These are phyloP conservation scores for Colletotrichum sublineola DNA, from an alignment of 2,329 filamentous ascomycete species.

Conservation along the genomic window DNA sequence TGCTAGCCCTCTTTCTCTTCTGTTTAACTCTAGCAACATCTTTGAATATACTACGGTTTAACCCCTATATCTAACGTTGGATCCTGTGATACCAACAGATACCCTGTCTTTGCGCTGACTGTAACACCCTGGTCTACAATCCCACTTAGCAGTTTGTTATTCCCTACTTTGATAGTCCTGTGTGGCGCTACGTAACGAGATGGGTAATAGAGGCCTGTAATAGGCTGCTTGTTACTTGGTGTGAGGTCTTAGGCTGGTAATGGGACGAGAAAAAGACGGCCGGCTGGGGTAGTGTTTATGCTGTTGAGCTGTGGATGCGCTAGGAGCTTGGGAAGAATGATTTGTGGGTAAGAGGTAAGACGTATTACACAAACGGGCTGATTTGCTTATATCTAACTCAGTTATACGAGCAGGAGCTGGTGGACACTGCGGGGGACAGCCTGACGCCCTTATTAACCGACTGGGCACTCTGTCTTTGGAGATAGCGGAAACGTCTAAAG, in stretches of 20 bases:
- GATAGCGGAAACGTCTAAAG: neutral
- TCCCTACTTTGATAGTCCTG: conserved; percentile 10
- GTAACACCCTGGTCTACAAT: neutral
- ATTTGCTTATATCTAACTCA: too few relatives aligned
- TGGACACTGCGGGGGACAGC: neutral
- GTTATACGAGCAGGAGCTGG: neutral
- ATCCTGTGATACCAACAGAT: too few relatives aligned
- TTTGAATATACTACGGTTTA: too few relatives aligned
- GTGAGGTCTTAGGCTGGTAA: neutral
- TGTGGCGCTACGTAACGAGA: neutral
- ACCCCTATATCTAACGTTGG: too few relatives aligned
- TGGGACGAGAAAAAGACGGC: neutral
- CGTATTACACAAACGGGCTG: too few relatives aligned
- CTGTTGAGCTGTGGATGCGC: conserved; percentile 7
- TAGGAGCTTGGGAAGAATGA: neutral
- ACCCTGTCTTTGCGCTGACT: neutral
- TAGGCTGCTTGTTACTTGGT: neutral
- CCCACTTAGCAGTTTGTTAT: conserved; percentile 2
- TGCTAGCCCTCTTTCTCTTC: too few relatives aligned
- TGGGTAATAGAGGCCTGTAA: neutral
- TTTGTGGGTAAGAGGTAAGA: neutral
- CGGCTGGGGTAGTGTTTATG: neutral
- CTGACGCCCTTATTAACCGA: neutral
- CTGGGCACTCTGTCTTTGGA: conserved; percentile 1
- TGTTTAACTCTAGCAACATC: too few relatives aligned